These are phyloP conservation scores for Dryas octopetala DNA, from an alignment of 306 rosid species.

Conservation along the genomic window DNA sequence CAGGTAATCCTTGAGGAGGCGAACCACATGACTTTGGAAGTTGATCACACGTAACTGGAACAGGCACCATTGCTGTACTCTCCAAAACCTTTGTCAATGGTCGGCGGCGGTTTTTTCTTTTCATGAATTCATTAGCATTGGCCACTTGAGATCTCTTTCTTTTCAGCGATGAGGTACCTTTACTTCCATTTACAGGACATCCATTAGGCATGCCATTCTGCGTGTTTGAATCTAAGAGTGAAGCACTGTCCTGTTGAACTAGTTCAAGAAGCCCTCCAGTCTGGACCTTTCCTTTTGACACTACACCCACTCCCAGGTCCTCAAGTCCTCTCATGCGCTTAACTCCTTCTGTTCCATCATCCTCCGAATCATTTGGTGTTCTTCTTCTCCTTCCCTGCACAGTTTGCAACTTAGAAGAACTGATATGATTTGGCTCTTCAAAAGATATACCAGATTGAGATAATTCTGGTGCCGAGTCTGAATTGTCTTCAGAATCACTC, in stretches of 20 bases:
- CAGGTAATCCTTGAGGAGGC: slow-evolving; percentile 48
- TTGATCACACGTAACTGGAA: slow-evolving; percentile 67
- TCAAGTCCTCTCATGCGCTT: slow-evolving; percentile 94
- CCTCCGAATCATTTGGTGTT: slow-evolving; percentile 97
- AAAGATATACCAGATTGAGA: slow-evolving; percentile 90
- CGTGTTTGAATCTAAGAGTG: slow-evolving; percentile 43
- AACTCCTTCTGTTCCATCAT: slow-evolving; percentile 92
- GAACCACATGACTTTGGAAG: slow-evolving; percentile 58
- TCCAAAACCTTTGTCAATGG: slow-evolving; percentile 87
- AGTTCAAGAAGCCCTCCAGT: slow-evolving; percentile 48
- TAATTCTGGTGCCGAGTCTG: slow-evolving; percentile 78
- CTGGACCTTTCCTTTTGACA: slow-evolving; percentile 56
- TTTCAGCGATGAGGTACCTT: slow-evolving; percentile 48
- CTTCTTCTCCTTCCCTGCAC: slow-evolving; percentile 76
- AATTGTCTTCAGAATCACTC: slow-evolving; percentile 63
- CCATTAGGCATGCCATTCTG: slow-evolving; percentile 56
- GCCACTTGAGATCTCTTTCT: slow-evolving; percentile 81
- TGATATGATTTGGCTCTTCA: slow-evolving; percentile 76
- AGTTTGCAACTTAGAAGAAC: slow-evolving; percentile 64
- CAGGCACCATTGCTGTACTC: slow-evolving; percentile 81
- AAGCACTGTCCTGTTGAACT: slow-evolving; percentile 61
- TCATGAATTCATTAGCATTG: slow-evolving; percentile 59
- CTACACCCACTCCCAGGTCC: slow-evolving; percentile 74
- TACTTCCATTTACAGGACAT: slow-evolving; percentile 54
- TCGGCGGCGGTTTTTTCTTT: slow-evolving; percentile 69